Evolutionary conservation across 805 yeast species (phyloP), one percentile per base, ranked within the genome.

Genomic region (Wickerhamiella siamensis): DNA sequence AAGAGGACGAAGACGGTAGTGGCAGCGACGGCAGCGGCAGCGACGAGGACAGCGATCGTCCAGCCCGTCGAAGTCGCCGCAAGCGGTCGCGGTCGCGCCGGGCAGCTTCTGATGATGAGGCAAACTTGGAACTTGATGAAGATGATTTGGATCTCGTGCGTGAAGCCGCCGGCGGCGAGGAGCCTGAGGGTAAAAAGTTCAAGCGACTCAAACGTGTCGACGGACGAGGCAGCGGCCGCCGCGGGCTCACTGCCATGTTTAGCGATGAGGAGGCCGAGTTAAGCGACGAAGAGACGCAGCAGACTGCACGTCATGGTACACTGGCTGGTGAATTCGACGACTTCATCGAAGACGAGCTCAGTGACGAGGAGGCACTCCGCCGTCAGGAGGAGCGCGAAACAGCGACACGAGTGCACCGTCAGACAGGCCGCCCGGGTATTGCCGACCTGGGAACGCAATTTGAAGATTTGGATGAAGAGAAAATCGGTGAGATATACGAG

Each of bases 301-400:
- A 54, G 17, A 69, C 59, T 26, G 64, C 47, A 29, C 62, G 18
- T 8, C 39, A 16, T 2, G 34, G 31, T 20, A 20, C 27, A 4
- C 19, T 29, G 27, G 61, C 75, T 49, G 94, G 86, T 56, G 97
- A 91, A 60, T 76, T 88, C 53, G 98, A 86, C 58, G 98, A 87
- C 57, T 91, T 91, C 63, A 91, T 91, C 51, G 96, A 88, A 47
- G 98, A 91, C 61, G 96, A 87, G 59, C 80, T 81, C 55, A 83
- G 93, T 6, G 96, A 84, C 52, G 94, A 45, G 20, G 54, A 86
- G 55, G 86, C 79, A 47, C 80, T 74, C 43, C 63, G 73, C 17
- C 66, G 70, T 41, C 72, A 67, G 46, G 75, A 70, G 43, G 71
- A 70, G 51, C 71, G 63, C 42, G 69, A 69, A 18, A 69, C 41